Conservation (phyloP, 108 stramenopile genomes). For the Nitzschia sp. region DNA sequence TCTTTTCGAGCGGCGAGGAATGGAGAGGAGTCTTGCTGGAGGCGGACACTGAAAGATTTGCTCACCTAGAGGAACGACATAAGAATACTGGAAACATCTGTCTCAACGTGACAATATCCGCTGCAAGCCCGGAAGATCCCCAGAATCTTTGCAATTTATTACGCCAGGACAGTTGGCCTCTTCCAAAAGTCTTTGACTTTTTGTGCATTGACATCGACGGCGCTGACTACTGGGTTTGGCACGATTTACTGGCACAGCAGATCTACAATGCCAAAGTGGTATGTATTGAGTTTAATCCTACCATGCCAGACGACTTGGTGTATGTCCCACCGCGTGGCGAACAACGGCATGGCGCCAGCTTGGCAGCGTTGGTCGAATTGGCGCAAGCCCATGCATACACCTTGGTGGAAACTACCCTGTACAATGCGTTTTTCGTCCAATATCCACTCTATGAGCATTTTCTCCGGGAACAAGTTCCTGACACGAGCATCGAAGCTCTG, state of each 20-base stretch:
- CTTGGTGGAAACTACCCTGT: slow-evolving; percentile 73
- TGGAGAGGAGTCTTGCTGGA: slow-evolving; percentile 80
- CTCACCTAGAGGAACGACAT: slow-evolving; percentile 51
- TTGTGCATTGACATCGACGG: slow-evolving; percentile 84
- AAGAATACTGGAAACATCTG: slow-evolving; percentile 50
- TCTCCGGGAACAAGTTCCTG: slow-evolving; percentile 38
- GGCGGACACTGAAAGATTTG: slow-evolving; percentile 61
- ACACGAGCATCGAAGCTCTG: slow-evolving; percentile 65
- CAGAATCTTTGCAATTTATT: slow-evolving; percentile 32
- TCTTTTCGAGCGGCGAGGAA: slow-evolving; percentile 23
- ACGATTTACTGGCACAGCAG: slow-evolving; percentile 34
- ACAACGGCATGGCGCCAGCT: slow-evolving; percentile 68
- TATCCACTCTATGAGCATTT: slow-evolving; percentile 39
- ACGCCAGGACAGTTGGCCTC: background rate
- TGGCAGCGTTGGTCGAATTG: slow-evolving; percentile 73
- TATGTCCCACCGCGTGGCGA: slow-evolving; percentile 61
- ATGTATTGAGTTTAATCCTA: slow-evolving; percentile 84
- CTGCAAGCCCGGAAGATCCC: slow-evolving; percentile 9
- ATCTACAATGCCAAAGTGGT: slow-evolving; percentile 57
- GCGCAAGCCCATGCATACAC: slow-evolving; percentile 48
- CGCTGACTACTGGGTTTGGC: slow-evolving; percentile 73
- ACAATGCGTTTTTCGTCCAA: slow-evolving; percentile 82
- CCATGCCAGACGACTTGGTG: slow-evolving; percentile 76
- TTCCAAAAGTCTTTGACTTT: slow-evolving; percentile 65
- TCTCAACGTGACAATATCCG: slow-evolving; percentile 36